Evolutionary conservation across 768 basidiomycete species (phyloP), one percentile per base, ranked within the genome.

Genomic region (Auriscalpium orientale): DNA sequence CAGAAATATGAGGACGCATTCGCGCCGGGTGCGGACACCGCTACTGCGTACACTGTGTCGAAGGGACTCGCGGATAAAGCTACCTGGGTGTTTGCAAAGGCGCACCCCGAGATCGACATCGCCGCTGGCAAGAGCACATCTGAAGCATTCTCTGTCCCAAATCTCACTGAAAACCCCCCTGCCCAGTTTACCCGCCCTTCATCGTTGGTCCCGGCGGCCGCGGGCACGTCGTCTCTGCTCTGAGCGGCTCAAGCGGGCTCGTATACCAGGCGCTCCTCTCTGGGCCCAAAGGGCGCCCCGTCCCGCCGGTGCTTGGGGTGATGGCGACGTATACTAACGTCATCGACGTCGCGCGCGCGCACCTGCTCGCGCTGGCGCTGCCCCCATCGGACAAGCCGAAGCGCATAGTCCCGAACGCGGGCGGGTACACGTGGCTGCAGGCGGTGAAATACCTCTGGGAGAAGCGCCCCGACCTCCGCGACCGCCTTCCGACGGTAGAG

Each of bases 31-130:
- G 28, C 28, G 28, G 28, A 28, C 28, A 28, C 28, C 28, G 28
- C 28, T 5, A 28, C 28, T 5, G 28, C 61, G 8, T 79, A 76
- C 54, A 46, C 52, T n/a, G 70, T 70, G 4, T 66, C 73, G 9
- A 76, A 76, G 61, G 68, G 64, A 1, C 50, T 63, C 8, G 57
- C 65, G 11, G 66, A 67, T 49, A 49, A 46, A 5, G 60, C 60
- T 2, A 62, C 55, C 2, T 66, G 65, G 63, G 46, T 57, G 28
- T 66, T 66, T 40, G 62, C 58, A 2, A 55, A 60, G 7, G 51
- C 60, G 38, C 64, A 67, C 46, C 58, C 59, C 2, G 56, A 60
- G 20, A 28, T 62, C 18, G 64, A 66, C 50, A 22, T 66, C 8
- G 56, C 62, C 4, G 53, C 62, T 37, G 55, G 65, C 65, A 44